Conservation (phyloP, 2,329 filamentous ascomycete species). For the Fusarium caatingaense region DNA sequence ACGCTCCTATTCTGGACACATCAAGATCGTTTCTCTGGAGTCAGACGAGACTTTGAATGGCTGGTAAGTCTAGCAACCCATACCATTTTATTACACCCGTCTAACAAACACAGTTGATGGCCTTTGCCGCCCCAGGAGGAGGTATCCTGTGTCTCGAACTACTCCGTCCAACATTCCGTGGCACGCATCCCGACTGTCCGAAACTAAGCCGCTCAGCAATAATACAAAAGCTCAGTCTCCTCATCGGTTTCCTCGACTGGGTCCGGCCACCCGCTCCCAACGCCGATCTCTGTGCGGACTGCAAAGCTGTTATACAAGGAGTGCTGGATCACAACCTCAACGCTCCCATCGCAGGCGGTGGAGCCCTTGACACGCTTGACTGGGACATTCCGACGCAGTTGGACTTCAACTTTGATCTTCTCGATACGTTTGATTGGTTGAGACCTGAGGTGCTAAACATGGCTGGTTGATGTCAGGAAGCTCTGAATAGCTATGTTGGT, state of each 20-base stretch:
- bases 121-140: conserved; percentile 60
- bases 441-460: conserved; percentile 34
- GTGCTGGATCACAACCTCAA: conserved; percentile 64
- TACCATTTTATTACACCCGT: rapidly evolving
- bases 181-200: conserved; percentile 49
- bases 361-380: conserved; percentile 46
- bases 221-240: conserved; percentile 63
- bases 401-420: conserved; percentile 60
- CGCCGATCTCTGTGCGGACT: conserved; percentile 59
- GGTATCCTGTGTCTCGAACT: conserved; percentile 64
- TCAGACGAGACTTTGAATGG: conserved; percentile 61
- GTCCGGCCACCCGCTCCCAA: conserved; percentile 61
- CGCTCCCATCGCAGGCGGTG: conserved; percentile 42
- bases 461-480: conserved; percentile 26
- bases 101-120: conserved; percentile 55
- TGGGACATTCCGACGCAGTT: conserved; percentile 51
- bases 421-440: conserved; percentile 63
- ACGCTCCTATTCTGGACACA: conserved; percentile 63
- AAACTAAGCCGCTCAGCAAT: conserved; percentile 60
- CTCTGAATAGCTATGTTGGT: conserved; percentile 42
- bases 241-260: conserved; percentile 65
- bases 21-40: conserved; percentile 56
- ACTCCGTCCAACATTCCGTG: conserved; percentile 55
- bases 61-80: conserved; percentile 50
- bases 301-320: conserved; percentile 61